These are phyloP conservation scores for Spergularia azorica DNA, from an alignment of 179 eudicot species.

Conservation along the genomic window DNA sequence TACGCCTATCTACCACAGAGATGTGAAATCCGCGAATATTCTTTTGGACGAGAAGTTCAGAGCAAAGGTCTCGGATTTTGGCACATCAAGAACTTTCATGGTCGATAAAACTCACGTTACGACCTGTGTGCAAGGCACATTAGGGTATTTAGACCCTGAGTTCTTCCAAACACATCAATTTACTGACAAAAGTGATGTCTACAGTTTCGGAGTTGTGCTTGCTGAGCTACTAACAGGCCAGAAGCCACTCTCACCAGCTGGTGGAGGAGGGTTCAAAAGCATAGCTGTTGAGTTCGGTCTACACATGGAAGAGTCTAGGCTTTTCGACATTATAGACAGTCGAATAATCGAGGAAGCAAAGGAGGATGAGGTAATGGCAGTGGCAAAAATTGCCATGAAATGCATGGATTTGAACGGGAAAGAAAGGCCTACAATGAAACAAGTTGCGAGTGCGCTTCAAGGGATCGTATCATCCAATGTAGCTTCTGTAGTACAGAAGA, in stretches of 20 bases:
- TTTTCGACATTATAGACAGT: constrained; percentile 17
- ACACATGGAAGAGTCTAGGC: constrained; percentile 14
- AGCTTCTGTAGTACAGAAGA: not conserved
- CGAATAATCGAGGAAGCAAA: not conserved
- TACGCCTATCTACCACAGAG: constrained; percentile 22
- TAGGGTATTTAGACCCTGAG: constrained; percentile 23
- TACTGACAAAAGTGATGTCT: constrained; percentile 26
- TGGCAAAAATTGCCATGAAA: constrained; percentile 14
- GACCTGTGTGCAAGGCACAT: constrained; percentile 23
- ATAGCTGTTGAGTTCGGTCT: constrained; percentile 20
- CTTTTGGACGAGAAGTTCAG: constrained; percentile 22
- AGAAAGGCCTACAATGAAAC: constrained; percentile 22
- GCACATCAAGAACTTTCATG: constrained; percentile 13
- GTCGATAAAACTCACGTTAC: constrained; percentile 25
- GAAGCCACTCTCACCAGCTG: constrained; percentile 14
- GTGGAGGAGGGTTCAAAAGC: constrained; percentile 18
- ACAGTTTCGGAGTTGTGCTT: constrained; percentile 23
- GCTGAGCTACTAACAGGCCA: constrained; percentile 21
- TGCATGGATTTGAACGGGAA: constrained; percentile 21
- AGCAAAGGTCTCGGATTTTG: constrained; percentile 24
- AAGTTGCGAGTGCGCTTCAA: constrained; percentile 10
- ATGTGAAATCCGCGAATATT: constrained; percentile 19
- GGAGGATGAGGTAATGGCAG: constrained; percentile 1
- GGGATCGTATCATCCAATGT: not conserved
- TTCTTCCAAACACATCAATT: constrained; percentile 24